Percentiles rank a stretch among this genome's conserved stretches.
Conservation (phyloP, 106 monocot species). For the Ottelia alismoides region DNA sequence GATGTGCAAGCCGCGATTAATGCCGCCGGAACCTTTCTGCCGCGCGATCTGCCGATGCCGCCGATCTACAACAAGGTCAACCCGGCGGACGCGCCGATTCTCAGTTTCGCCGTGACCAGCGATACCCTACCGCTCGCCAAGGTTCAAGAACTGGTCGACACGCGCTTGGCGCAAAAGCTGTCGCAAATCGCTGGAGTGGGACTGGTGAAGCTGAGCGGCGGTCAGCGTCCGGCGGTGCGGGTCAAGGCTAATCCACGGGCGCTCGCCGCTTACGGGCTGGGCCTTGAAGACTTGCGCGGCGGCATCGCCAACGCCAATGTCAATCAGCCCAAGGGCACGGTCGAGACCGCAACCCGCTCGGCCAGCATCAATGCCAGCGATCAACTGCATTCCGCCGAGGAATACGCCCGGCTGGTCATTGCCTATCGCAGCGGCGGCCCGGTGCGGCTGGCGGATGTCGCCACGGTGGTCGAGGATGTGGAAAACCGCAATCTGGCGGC, state of each 20-base stretch:
- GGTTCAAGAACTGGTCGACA: not conserved
- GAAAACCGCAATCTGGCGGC: not conserved
- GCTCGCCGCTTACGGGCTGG: not conserved
- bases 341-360: not conserved
- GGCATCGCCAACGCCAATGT: not conserved
- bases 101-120: not conserved
- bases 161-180: not conserved
- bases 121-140: not conserved
- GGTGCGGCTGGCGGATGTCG: not conserved
- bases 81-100: not conserved
- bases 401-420: not conserved
- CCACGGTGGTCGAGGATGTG: not conserved
- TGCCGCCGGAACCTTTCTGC: not conserved
- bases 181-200: not conserved
- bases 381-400: not conserved
- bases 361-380: not conserved
- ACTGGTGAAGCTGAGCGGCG: not conserved
- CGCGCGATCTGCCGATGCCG: not conserved
- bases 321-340: not conserved
- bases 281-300: not conserved
- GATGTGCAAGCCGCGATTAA: not conserved
- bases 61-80: not conserved
- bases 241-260: not conserved
- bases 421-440: not conserved
- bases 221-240: not conserved